Evolutionary conservation across 2,329 filamentous ascomycete species (phyloP), one percentile per base, ranked within the genome.

Genomic region (Pyrenophora seminiperda): DNA sequence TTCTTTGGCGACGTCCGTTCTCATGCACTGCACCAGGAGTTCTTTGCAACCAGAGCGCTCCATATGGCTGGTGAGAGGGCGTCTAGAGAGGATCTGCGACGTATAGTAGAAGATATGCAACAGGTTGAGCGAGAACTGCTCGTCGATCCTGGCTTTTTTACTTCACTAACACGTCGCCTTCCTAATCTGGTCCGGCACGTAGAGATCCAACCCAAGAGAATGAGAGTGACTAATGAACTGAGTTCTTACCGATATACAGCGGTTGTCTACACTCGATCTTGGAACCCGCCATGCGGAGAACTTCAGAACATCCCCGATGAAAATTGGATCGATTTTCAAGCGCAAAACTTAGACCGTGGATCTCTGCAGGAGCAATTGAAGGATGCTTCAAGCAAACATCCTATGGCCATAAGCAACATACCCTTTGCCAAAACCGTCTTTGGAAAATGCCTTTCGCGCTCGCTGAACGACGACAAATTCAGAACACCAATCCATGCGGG

Each of bases 231-330:
- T 1, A 55, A 55, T 19, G 52, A 55, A 31, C 24, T 55, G 7
- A 55, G 52, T 30, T 55, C 32, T 19, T 55, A 46, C 24, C 47
- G 48, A 3, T 47, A 41, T 15, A 41, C 55, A 4, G 54, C 59
- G 3, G 48, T 47, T 2, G n/a, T 48, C 7, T n/a, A 48, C n/a
- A 31, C 34, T 7, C 13, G n/a, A 13, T 17, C 11, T 4, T 29
- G 15, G 15, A 18, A 4, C 24, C 31, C 18, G 31, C 31, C 11
- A 4, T 33, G 2, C 5, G 19, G 27, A 24, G 27, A 6, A 7
- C n/a, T 41, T 22, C 39, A 13, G 14, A 19, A 10, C 6, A 27
- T 41, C n/a, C 2, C 1, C 5, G 30, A 19, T 11, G n/a, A 32
- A n/a, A 30, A 42, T 9, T 36, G 38, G 24, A 29, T 30, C 5